Conservation (phyloP, 208 protist genomes). For the Balamuthia mandrillaris region DNA sequence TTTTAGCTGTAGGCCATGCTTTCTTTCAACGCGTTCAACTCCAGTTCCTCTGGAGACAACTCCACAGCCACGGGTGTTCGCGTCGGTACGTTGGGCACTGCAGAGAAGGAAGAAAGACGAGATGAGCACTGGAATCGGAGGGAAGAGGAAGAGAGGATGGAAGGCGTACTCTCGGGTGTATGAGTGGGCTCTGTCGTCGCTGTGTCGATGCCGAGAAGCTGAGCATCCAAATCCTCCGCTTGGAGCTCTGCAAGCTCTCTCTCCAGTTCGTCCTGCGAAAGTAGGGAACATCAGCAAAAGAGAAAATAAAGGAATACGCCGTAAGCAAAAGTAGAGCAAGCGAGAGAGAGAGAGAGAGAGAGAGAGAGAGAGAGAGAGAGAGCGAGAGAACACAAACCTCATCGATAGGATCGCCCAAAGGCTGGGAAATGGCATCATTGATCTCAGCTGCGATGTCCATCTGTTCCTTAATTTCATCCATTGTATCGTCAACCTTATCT, state of each 20-base stretch:
- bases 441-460: constrained; percentile 5
- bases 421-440: neutral
- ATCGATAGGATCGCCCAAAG: neutral
- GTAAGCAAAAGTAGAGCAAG: too few relatives aligned
- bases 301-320: too few relatives aligned
- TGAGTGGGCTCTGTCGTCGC: neutral
- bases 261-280: neutral
- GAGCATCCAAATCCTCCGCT: neutral
- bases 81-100: neutral
- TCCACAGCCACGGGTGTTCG: neutral
- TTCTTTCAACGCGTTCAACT: neutral
- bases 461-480: neutral
- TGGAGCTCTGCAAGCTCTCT: neutral
- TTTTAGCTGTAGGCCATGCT: neutral
- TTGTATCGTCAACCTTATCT: neutral
- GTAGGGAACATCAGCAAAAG: too few relatives aligned
- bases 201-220: neutral
- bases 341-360: too few relatives aligned
- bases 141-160: neutral
- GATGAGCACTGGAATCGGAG: neutral
- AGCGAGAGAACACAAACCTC: neutral
- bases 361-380: neutral
- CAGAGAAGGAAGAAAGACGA: neutral
- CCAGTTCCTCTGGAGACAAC: neutral
- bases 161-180: neutral